phyloP scores from a whole-genome alignment of 2,329 filamentous ascomycete genomes.

The Zalaria sp. region DNA sequence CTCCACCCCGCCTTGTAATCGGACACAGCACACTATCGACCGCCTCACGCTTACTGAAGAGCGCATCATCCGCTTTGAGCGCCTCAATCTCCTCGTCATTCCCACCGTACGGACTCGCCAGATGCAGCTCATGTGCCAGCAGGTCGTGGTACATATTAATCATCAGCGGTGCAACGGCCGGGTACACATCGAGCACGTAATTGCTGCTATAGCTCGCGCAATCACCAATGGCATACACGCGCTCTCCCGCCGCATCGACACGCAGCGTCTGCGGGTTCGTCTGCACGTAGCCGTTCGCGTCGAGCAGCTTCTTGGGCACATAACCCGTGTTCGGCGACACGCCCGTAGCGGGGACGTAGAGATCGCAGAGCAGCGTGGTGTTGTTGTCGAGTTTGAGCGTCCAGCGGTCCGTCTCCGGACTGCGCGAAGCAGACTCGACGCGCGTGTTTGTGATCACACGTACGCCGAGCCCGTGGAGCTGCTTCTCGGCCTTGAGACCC shows the following conservation, averaged over 20 bases:
- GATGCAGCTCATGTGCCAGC: conserved; percentile 17
- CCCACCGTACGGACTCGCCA: conserved; percentile 14
- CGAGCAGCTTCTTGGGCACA: conserved; percentile 13
- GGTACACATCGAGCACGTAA: conserved; percentile 20
- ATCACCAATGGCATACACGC: conserved; percentile 24
- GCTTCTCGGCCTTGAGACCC: conserved; percentile 16
- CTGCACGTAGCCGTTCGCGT: conserved; percentile 13
- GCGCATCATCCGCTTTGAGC: conserved; percentile 10
- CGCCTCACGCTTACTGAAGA: conserved; percentile 6
- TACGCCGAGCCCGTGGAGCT: conserved; percentile 18
- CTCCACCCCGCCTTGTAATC: conserved; percentile 19
- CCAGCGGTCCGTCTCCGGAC: conserved; percentile 6
- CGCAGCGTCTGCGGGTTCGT: conserved; percentile 16
- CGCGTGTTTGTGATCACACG: conserved; percentile 16
- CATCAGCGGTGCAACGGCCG: conserved; percentile 20
- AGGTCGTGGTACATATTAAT: conserved; percentile 21
- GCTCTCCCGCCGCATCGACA: conserved; percentile 11
- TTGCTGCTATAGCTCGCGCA: conserved; percentile 18
- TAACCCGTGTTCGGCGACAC: conserved; percentile 18
- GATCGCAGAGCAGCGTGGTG: conserved; percentile 17
- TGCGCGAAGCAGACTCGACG: conserved; percentile 4
- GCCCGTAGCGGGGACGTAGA: conserved; percentile 22
- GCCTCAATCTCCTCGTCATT: conserved; percentile 12
- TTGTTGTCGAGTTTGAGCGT: conserved; percentile 14
- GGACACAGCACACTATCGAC: conserved; percentile 14